These are phyloP conservation scores for Termitomyces sp. DNA, from an alignment of 768 basidiomycete species.

Conservation along the genomic window DNA sequence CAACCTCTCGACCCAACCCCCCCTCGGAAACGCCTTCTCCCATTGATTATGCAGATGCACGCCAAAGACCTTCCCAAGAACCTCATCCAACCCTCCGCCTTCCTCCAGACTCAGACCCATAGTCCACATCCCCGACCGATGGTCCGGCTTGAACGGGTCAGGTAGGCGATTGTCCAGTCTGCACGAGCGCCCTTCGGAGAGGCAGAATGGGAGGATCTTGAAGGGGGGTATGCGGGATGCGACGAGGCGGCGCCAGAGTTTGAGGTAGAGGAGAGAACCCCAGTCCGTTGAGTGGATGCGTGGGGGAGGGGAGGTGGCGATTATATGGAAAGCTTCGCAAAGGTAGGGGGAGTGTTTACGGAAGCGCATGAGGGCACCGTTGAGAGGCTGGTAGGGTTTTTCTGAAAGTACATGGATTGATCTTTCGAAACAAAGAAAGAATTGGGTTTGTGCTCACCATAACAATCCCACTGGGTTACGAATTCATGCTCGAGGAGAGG, in stretches of 20 bases:
- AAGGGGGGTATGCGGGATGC: constrained; percentile 73
- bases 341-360: constrained; percentile 88
- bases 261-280: constrained; percentile 89
- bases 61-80: constrained; percentile 70
- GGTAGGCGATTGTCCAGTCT: constrained; percentile 91
- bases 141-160: constrained; percentile 72
- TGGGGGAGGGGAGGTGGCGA: constrained; percentile 70
- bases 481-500: constrained; percentile 93
- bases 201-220: constrained; percentile 92
- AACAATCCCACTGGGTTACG: constrained; percentile 99
- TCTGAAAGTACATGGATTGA: constrained; percentile 18
- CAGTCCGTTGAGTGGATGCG: constrained; percentile 82
- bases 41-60: constrained; percentile 97
- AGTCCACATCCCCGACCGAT: constrained; percentile 56
- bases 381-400: constrained; percentile 55
- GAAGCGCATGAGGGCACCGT: constrained; percentile 96
- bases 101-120: constrained; percentile 55
- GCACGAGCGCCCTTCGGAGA: constrained; percentile 87
- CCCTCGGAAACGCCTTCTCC: constrained; percentile 77
- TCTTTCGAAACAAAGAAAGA: not conserved
- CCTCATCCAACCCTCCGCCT: constrained; percentile 58
- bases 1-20: constrained; percentile 84
- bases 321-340: constrained; percentile 93
- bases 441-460: constrained; percentile 52
- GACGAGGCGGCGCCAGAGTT: constrained; percentile 83